Evolutionary conservation across 352 stramenopile genomes (phyloP).

Genomic region (Phytophthora kernoviae): DNA sequence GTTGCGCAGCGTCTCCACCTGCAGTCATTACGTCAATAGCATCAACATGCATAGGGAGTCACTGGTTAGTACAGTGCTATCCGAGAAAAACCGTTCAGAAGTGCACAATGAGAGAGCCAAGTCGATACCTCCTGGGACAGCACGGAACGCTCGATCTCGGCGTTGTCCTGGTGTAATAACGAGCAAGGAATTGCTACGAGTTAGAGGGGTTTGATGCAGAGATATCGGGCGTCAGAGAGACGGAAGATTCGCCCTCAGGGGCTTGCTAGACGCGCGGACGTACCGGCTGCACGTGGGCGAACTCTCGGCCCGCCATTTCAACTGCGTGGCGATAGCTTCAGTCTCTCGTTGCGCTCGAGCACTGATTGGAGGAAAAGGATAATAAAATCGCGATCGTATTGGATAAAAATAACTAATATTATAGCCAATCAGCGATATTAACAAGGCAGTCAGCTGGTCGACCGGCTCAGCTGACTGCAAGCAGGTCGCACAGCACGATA

Average conservation of each 20-base stretch:
- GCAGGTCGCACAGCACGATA: not conserved
- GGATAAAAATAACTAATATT: slow-evolving; percentile 8
- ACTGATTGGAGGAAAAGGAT: slow-evolving; percentile 9
- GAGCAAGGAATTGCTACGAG: slow-evolving; percentile 7
- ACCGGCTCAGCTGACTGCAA: slow-evolving; percentile 1
- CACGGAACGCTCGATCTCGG: slow-evolving; percentile 81
- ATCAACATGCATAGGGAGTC: not conserved
- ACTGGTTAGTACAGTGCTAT: slow-evolving; percentile 5
- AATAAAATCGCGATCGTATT: not conserved
- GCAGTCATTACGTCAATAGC: not conserved
- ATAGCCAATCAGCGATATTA: too few relatives aligned
- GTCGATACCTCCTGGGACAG: slow-evolving; percentile 68
- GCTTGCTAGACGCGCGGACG: slow-evolving; percentile 14
- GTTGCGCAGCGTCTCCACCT: slow-evolving; percentile 82
- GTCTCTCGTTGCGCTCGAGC: not conserved
- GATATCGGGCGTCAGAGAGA: slow-evolving; percentile 6
- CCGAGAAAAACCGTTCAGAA: not conserved
- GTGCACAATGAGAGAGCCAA: not conserved
- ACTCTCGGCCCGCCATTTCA: slow-evolving; percentile 64
- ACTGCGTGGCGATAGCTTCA: not conserved
- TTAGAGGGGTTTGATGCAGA: slow-evolving; percentile 10
- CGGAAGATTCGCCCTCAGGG: not conserved
- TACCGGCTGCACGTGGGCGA: slow-evolving; percentile 81
- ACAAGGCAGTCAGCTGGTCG: slow-evolving; percentile 8
- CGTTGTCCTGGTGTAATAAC: slow-evolving; percentile 65